Evolutionary conservation across 176 grass and related monocot species (phyloP).

Genomic region (Alopecurus myosuroides): DNA sequence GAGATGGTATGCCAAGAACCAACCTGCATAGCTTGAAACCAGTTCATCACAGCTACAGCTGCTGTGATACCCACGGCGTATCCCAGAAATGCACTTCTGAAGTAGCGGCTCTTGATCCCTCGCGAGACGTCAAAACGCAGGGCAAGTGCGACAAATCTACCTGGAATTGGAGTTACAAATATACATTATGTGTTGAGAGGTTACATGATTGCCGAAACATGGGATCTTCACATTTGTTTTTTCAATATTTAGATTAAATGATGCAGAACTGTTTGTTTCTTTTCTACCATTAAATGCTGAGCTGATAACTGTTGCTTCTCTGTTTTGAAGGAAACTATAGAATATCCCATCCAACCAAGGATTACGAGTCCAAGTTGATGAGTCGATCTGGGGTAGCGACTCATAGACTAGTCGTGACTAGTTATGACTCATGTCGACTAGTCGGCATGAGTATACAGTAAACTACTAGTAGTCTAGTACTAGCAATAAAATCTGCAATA

Average conservation of each 20-base stretch:
- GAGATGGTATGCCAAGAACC: not conserved
- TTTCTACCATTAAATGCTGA: too few species aligned
- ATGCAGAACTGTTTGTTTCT: too few species aligned
- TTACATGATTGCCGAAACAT: not conserved
- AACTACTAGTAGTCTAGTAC: too few species aligned
- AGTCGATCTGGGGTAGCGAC: too few species aligned
- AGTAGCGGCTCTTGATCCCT: conserved; percentile 69
- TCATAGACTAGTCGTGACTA: too few species aligned
- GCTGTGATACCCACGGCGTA: conserved; percentile 57
- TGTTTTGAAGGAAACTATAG: not conserved
- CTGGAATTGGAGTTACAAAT: conserved; percentile 30
- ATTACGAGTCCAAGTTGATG: too few species aligned
- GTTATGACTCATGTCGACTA: too few species aligned
- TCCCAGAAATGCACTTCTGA: conserved; percentile 82
- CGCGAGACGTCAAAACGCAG: conserved; percentile 85
- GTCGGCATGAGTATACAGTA: too few species aligned
- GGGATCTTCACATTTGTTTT: not conserved
- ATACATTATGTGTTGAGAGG: not conserved
- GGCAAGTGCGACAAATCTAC: conserved; percentile 92
- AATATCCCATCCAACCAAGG: not conserved
- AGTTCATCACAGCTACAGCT: conserved; percentile 91
- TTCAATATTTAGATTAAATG: not conserved
- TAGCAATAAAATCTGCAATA: too few species aligned
- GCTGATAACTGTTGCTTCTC: not conserved
- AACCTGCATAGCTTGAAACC: conserved; percentile 94